These are phyloP conservation scores for Boletus reticulatus DNA, from an alignment of 768 basidiomycete genomes.

Conservation along the genomic window DNA sequence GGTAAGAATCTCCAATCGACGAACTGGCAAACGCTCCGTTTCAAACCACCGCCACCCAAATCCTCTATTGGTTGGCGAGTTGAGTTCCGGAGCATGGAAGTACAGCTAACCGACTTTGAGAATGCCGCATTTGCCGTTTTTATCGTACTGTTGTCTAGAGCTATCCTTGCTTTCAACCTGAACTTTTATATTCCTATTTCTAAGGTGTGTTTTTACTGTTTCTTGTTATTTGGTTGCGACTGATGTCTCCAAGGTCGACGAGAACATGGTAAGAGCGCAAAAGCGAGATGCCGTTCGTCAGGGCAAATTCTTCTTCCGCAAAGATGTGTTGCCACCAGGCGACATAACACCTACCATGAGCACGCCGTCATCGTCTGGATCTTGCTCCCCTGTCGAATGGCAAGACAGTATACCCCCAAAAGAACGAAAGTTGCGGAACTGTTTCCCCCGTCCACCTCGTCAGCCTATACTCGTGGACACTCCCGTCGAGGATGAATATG, in stretches of 20 bases:
- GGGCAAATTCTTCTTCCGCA: slow-evolving; percentile 89
- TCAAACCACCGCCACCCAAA: slow-evolving; percentile 95
- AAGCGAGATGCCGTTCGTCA: slow-evolving; percentile 68
- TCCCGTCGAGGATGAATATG: slow-evolving; percentile 79
- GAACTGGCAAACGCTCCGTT: slow-evolving; percentile 98
- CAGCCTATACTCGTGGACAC: slow-evolving; percentile 52
- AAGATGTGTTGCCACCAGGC: slow-evolving; percentile 69
- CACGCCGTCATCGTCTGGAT: slow-evolving; percentile 43
- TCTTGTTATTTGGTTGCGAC: background rate
- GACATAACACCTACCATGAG: slow-evolving; percentile 37
- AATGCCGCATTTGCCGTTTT: slow-evolving; percentile 97
- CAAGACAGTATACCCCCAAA: slow-evolving; percentile 41
- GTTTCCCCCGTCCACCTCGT: slow-evolving; percentile 52
- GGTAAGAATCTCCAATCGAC: slow-evolving; percentile 95
- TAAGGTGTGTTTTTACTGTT: slow-evolving; percentile 51
- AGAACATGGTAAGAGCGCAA: slow-evolving; percentile 94
- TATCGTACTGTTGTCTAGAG: slow-evolving; percentile 89
- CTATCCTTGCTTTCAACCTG: slow-evolving; percentile 85
- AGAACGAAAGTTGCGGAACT: slow-evolving; percentile 68
- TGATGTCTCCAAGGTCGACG: slow-evolving; percentile 70
- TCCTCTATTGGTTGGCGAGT: slow-evolving; percentile 97
- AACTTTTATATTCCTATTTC: slow-evolving; percentile 98
- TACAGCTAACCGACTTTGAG: slow-evolving; percentile 98
- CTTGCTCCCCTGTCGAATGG: slow-evolving; percentile 36
- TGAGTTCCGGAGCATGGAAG: slow-evolving; percentile 98